A percentile compares a stretch with the other conserved stretches of the same genome.
phyloP scores from a whole-genome alignment of 768 basidiomycete species.

The Hypholoma sublateritium region DNA sequence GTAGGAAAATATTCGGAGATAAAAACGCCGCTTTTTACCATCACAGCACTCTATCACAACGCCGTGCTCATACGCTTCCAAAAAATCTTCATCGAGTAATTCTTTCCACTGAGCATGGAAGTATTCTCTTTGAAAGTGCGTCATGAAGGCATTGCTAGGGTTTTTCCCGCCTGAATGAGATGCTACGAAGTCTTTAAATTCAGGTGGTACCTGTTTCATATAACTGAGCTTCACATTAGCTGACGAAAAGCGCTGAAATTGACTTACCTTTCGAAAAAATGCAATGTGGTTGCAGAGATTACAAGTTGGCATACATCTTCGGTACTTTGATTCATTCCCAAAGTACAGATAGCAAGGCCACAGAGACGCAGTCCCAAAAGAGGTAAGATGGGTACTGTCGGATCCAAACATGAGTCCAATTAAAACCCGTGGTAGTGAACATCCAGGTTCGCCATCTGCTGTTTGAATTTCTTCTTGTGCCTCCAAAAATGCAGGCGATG shows the following conservation, averaged over 20 bases:
- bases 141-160: neutral
- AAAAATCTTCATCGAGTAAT: constrained; percentile 17
- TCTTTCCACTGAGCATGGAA: constrained; percentile 27
- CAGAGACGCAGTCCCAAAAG: neutral
- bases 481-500: too few species aligned
- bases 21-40: constrained; percentile 27
- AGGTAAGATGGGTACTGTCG: neutral
- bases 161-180: neutral
- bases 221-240: neutral
- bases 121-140: constrained; percentile 29
- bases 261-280: neutral
- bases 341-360: neutral
- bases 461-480: neutral
- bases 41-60: constrained; percentile 31
- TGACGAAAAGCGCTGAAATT: too few species aligned
- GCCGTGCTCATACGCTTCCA: constrained; percentile 25
- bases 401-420: too few species aligned
- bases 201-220: neutral
- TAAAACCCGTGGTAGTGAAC: neutral
- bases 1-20: constrained; percentile 31
- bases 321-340: neutral
- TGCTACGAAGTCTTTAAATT: neutral
- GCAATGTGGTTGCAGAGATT: neutral
- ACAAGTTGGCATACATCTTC: neutral
- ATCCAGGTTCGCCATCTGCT: neutral